Base-by-base conservation (phyloP, 495 filamentous ascomycete genomes). In the Talaromyces stipitatus region DNA sequence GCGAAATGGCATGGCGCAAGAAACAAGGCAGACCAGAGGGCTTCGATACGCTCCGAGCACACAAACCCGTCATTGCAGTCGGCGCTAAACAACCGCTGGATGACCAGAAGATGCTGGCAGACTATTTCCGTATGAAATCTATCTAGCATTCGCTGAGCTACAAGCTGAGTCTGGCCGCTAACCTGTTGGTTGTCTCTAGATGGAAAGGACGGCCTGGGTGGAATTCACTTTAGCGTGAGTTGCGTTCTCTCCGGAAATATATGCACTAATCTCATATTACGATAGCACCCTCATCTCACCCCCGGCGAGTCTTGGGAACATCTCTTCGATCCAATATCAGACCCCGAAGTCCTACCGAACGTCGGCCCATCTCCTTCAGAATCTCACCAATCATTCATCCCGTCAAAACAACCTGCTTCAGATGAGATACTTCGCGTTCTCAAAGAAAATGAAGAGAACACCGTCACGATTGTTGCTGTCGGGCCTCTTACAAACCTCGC, bases 401-500 rank as follows among this genome's bases (percentile, higher is more conserved):
- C 92, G 0, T 95, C 89, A 2, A 81, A 84, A 59, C 69, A 66
- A 0, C 82, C 83, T 16, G 84, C 91, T 1, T 85, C 96, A 66
- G 78, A 85, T 61, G 90, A 96, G 69, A 97, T 99, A 43, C 85
- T 99, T 10, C 81, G 84, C 18, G 73, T 91, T 55, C 78, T 99
- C 22, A 79, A 81, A 32, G 84, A 89, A 57, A 87, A 92, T 65
- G 87, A 90, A 3, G 78, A 81, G 0, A 84, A 91, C 67, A 92
- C 89, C 3, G 85, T 99, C 62, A 94, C 88, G 18, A 85, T 99
- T 58, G 83, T 97, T 29, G 91, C 87, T 38, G 78, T 97, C 47
- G 94, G 95, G 0, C 94, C 94, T 0, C 73, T 97, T 32, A 97
- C 92, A 4, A 99, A 95, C 69, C 74, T 97, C 18, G 92, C 95